A percentile compares a stretch with the other conserved stretches of the same genome.
These are phyloP conservation scores for Saccharum spontaneum DNA, from an alignment of 176 grass and related monocot species.

Conservation along the genomic window DNA sequence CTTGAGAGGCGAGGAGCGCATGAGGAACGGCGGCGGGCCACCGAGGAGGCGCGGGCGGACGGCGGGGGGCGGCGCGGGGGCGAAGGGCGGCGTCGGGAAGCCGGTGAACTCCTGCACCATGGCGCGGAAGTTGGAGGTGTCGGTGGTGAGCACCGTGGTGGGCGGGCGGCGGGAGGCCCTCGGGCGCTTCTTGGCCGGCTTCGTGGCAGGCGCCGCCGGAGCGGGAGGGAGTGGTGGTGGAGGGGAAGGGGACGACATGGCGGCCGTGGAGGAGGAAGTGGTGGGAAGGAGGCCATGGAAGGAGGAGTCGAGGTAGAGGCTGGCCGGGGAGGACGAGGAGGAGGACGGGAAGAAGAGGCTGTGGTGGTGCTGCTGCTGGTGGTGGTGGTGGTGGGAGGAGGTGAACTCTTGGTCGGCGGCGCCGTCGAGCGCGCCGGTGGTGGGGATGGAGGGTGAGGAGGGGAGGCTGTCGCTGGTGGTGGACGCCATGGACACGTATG, in stretches of 20 bases:
- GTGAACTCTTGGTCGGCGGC: slow-evolving; percentile 67
- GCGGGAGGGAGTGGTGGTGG: slow-evolving; percentile 20
- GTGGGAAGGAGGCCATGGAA: slow-evolving; percentile 37
- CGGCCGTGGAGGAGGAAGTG: slow-evolving; percentile 12
- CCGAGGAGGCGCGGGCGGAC: slow-evolving; percentile 53
- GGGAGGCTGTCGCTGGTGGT: slow-evolving; percentile 82
- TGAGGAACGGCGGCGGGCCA: slow-evolving; percentile 39
- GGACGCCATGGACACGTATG: slow-evolving; percentile 60
- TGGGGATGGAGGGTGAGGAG: slow-evolving; percentile 55
- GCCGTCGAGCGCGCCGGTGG: slow-evolving; percentile 13
- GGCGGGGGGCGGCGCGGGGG: slow-evolving; percentile 39
- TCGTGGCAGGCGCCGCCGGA: not conserved
- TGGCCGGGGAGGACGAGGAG: slow-evolving; percentile 30
- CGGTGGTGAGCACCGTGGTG: slow-evolving; percentile 88
- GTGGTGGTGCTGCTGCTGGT: slow-evolving; percentile 12
- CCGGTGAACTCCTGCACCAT: slow-evolving; percentile 99
- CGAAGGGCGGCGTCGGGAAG: slow-evolving; percentile 78
- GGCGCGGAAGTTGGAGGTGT: slow-evolving; percentile 96
- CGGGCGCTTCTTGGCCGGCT: slow-evolving; percentile 66
- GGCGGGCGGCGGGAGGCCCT: slow-evolving; percentile 75
- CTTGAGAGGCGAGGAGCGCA: slow-evolving; percentile 46
- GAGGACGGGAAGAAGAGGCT: slow-evolving; percentile 45
- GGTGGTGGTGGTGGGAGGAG: slow-evolving; percentile 38
- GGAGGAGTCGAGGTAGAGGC: slow-evolving; percentile 50
- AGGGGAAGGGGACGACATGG: not conserved